Evolutionary conservation across 345 rosid genomes (phyloP), one percentile per base, ranked within the genome.

Genomic region (Citrus unshiu): DNA sequence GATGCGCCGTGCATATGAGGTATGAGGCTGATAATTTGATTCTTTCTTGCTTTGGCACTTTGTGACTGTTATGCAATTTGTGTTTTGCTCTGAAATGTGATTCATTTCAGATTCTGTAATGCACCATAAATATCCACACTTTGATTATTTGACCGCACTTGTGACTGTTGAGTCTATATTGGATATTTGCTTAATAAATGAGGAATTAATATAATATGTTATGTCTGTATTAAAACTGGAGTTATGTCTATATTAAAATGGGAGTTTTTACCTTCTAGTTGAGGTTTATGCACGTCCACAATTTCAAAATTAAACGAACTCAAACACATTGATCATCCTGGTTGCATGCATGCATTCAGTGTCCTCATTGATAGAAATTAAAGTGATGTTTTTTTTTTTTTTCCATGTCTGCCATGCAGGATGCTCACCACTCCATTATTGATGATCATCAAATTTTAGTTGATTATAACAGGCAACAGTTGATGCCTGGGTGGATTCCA

Each of bases 401-500:
- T 32, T 19, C 21, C 46, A 24, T 74, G 43, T 69, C 43, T 79
- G 68, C 13, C 71, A 25, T 34, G 72, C 85, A 94, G 99, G 94
- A 92, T 72, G 97, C 95, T 57, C 92, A 96, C 79, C 98, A 90
- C 85, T 87, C 97, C 12, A 37, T 82, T 27, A 84, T 96, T 32
- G 97, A 95, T 80, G 93, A 88, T 76, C 81, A 84, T 40, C 97
- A 92, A 87, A 84, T 94, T 84, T 83, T 92, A 77, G 98, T 93
- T 83, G 99, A 94, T 88, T 96, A 92, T 81, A 88, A 88, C 83
- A 78, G 98, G 62, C 98, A 96, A 73, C 94, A 87, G 72, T 66
- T 94, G 83, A 94, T 96, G 98, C 94, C 93, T 25, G 99, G 99
- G 25, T 96, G 98, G 98, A 92, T 96, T 80, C 99, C 99, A n/a